Base-by-base conservation (phyloP, 257 asterid genomes). In the Forsythia viridissima region DNA sequence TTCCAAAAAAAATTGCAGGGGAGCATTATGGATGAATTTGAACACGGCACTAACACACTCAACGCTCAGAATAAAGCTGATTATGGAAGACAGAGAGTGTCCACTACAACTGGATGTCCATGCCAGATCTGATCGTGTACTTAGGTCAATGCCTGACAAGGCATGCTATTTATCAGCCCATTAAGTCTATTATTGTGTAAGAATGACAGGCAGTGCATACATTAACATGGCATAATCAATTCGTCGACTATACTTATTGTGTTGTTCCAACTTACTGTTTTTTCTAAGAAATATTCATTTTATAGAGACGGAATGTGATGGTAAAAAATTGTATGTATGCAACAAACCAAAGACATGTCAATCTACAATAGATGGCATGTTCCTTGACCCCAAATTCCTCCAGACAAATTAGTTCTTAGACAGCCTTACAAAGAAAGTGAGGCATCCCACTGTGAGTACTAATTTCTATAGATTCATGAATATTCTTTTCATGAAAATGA, bases 1-100 rank as follows among this genome's bases (percentile, higher is more conserved):
- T 79, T 79, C 75, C 61, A 71, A 63, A 68, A 41, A 46, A 48
- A 48, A 48, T 74, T 63, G 24, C 63, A 52, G 78, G 67, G 63
- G 40, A 75, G 71, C 70, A 21, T 71, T 70, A 70, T 52, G 46
- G 48, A 66, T 71, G 69, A 37, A 75, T 71, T 65, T 77, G 63
- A 75, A 63, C 59, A 21, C 40, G 52, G 67, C 75, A 73, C 30
- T 67, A 16, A 40, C 12, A 63, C 74, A 69, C 41, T 57, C 69
- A 77, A 43, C 24, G 43, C 75, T 63, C 41, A 70, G 20, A 43
- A 21, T 63, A 74, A 73, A 39, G 61, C 72, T 36, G n/a, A 68
- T 43, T 52, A 73, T 43, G 75, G 34, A 79, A 76, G 76, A 41
- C 44, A 76, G 12, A 52, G 67, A 51, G 20, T 30, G 70, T 36